Evolutionary conservation across 371 early-diverging fungal species (phyloP).

Genomic region (Cladochytrium tenue): DNA sequence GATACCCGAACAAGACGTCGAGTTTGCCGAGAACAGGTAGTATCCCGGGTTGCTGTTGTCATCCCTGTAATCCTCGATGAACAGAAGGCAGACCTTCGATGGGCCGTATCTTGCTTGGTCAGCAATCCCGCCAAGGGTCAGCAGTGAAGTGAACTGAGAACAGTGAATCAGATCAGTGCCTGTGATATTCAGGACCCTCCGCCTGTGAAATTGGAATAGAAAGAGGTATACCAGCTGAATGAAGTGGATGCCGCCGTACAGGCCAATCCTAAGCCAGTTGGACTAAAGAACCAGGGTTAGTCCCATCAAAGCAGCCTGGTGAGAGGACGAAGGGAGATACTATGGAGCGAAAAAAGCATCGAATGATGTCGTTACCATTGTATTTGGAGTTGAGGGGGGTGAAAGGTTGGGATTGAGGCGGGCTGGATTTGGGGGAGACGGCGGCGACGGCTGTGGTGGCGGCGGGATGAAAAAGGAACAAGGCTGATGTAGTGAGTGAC

Average conservation of each 20-base stretch:
- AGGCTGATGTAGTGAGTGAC: no score
- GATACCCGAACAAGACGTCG: conserved; percentile 25
- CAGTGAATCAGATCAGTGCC: neutral
- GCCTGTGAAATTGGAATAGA: neutral
- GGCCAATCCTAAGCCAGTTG: conserved; percentile 29
- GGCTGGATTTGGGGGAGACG: no score
- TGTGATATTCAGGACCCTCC: neutral
- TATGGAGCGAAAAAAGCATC: no score
- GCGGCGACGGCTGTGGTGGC: no score
- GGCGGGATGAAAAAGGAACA: no score
- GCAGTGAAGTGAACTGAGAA: conserved; percentile 17
- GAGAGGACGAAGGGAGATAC: no score
- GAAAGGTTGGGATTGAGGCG: no score
- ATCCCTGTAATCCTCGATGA: conserved; percentile 23
- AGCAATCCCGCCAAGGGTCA: conserved; percentile 32
- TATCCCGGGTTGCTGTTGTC: conserved; percentile 16
- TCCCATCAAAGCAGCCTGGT: no score
- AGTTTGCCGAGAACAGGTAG: conserved; percentile 29
- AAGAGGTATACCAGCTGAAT: conserved; percentile 17
- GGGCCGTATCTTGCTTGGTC: conserved; percentile 33
- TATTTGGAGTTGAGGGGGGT: no score
- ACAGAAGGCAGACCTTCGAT: conserved; percentile 25
- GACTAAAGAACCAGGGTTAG: no score
- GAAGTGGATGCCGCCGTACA: conserved; percentile 24
- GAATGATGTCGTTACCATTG: no score